Conservation (phyloP, 768 basidiomycete genomes). For the Suillus weaverae region DNA sequence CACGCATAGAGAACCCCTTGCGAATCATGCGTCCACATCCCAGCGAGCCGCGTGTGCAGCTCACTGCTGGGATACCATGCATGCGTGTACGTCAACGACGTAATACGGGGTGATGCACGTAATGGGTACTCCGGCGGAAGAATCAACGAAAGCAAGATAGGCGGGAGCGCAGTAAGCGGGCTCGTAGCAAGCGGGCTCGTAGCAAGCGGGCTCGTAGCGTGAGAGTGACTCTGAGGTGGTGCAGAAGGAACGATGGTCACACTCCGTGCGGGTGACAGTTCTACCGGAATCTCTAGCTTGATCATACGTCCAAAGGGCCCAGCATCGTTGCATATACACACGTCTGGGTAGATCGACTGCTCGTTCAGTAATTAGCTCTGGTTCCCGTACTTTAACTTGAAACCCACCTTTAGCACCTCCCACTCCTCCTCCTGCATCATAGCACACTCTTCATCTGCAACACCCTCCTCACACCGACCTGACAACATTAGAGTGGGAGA, state of each 20-base stretch:
- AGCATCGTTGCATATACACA: conserved; percentile 48
- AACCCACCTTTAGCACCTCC: conserved; percentile 58
- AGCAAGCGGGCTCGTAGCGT: conserved; percentile 35
- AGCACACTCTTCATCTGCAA: conserved; percentile 4
- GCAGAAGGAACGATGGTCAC: conserved; percentile 34
- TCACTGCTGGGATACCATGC: conserved; percentile 52
- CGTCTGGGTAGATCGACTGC: conserved; percentile 79
- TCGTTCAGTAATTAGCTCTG: background rate
- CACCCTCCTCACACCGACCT: background rate
- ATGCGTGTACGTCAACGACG: conserved; percentile 54
- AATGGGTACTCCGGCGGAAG: conserved; percentile 60
- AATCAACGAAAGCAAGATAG: conserved; percentile 55
- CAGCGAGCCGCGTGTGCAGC: conserved; percentile 43
- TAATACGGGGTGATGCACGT: conserved; percentile 49
- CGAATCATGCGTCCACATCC: conserved; percentile 58
- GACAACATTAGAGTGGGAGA: background rate
- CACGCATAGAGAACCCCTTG: conserved; percentile 65
- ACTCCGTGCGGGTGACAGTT: conserved; percentile 46
- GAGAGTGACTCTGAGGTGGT: conserved; percentile 8
- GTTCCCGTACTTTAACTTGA: conserved; percentile 6
- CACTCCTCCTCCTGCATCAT: conserved; percentile 52
- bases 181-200: conserved; percentile 24
- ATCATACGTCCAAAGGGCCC: conserved; percentile 37
- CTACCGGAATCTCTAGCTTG: conserved; percentile 66
- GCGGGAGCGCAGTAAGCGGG: conserved; percentile 57